These are phyloP conservation scores for Vanrija humicola DNA, from an alignment of 1,284 basidiomycete genomes.

Conservation along the genomic window DNA sequence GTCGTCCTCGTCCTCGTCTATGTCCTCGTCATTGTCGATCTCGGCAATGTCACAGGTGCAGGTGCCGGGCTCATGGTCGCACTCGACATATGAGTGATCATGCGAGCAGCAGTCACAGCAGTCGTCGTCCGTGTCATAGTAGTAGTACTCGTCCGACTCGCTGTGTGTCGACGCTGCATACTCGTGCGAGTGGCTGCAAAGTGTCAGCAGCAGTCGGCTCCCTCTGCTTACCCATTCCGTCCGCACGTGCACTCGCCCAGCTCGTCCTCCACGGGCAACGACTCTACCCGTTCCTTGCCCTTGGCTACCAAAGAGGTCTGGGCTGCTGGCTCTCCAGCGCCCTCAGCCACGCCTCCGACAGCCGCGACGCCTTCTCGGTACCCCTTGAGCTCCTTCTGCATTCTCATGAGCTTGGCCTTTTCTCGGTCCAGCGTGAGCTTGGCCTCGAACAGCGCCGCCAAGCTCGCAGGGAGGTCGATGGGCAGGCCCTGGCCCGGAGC, in stretches of 20 bases:
- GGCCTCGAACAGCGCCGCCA: constrained; percentile 47
- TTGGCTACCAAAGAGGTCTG: constrained; percentile 10
- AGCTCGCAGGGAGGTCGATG: constrained; percentile 42
- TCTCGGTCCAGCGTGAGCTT: constrained; percentile 47
- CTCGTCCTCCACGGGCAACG: constrained; percentile 21
- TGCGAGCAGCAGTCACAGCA: constrained; percentile 31
- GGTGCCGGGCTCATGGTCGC: constrained; percentile 17
- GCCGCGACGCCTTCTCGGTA: constrained; percentile 36
- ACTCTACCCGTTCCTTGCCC: constrained; percentile 20
- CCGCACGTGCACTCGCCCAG: constrained; percentile 42
- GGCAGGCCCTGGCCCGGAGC: constrained; percentile 16
- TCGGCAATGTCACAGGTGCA: constrained; percentile 16
- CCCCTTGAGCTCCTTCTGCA: constrained; percentile 48
- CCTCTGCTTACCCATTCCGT: constrained; percentile 22
- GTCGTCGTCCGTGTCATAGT: constrained; percentile 28
- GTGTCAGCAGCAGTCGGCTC: constrained; percentile 3
- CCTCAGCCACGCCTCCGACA: constrained; percentile 1
- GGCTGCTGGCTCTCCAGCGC: neutral
- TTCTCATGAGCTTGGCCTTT: constrained; percentile 45
- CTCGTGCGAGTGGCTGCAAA: constrained; percentile 15
- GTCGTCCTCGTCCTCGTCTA: constrained; percentile 12
- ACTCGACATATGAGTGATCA: constrained; percentile 18
- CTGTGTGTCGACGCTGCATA: constrained; percentile 26
- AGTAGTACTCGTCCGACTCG: constrained; percentile 34
- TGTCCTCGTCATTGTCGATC: constrained; percentile 10